Conservation (phyloP, 2,329 filamentous ascomycete species). For the Fonsecaea pugnacius region DNA sequence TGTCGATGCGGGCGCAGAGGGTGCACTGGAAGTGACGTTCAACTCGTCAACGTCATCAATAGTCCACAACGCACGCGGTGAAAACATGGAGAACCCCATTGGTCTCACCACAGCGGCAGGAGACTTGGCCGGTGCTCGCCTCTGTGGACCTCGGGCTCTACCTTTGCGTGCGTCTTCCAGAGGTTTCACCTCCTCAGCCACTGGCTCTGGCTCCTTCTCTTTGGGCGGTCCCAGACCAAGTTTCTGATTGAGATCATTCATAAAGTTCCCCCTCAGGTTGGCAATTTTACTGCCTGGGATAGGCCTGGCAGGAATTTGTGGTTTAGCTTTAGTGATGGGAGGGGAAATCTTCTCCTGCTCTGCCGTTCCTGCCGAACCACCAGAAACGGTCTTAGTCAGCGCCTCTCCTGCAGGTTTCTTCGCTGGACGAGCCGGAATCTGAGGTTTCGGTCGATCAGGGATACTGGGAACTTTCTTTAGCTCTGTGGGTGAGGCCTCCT, state of each 20-base stretch:
- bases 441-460: conserved; percentile 66
- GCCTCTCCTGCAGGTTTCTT: conserved; percentile 52
- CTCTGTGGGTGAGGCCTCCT: conserved; percentile 53
- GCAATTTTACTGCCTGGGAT: conserved; percentile 80
- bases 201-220: conserved; percentile 63
- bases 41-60: conserved; percentile 35
- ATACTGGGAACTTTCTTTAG: conserved; percentile 57
- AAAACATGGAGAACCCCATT: conserved; percentile 30
- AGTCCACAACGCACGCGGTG: conserved; percentile 34
- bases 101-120: conserved; percentile 29
- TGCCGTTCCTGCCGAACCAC: conserved; percentile 47
- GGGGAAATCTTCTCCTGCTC: conserved; percentile 44
- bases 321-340: conserved; percentile 71
- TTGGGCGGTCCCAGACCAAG: conserved; percentile 85
- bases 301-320: conserved; percentile 77
- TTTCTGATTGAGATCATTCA: conserved; percentile 90
- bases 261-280: conserved; percentile 84
- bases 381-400: conserved; percentile 45
- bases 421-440: conserved; percentile 67
- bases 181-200: conserved; percentile 69
- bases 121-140: conserved; percentile 68
- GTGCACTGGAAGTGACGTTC: conserved; percentile 21
- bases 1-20: not conserved
- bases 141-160: conserved; percentile 82
- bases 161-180: conserved; percentile 87